Evolutionary conservation across 1,284 basidiomycete species (phyloP), one percentile per base, ranked within the genome.

Genomic region (Trichosporon ovoides): DNA sequence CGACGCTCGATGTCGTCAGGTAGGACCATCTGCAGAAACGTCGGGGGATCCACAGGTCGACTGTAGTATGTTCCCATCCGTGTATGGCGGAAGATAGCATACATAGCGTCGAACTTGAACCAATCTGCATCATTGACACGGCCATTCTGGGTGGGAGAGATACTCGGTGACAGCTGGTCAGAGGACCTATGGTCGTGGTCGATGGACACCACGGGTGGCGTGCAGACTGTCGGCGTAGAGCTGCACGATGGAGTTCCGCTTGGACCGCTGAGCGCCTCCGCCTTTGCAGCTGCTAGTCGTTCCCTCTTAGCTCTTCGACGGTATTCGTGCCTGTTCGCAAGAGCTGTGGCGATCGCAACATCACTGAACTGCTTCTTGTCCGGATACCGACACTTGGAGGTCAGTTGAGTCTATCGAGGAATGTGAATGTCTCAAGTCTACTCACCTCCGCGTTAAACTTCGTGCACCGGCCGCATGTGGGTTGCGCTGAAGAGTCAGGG

Each of bases 31-130:
- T 52, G 56, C 14, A 72, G 53, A 31, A 69, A 68, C 3, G 65
- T 59, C 10, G 70, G 70, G 12, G 69, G 64, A 18, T 66, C 58
- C 2, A 58, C 22, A 3, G 69, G 68, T 12, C 61, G 55, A 18
- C 53, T 50, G 46, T 63, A 72, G 53, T 64, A 72, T 14, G 58
- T 49, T 5, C 68, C 67, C 70, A 72, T 69, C n/a, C 62, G 49
- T 5, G 70, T 70, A 24, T 56, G 56, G 28, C 68, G 56, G 51
- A 65, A 68, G 19, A 70, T 46, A 12, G 70, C 69, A 43, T 62
- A 55, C n/a, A 68, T 46, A 1, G 59, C 50, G 28, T 71, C 68
- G 3, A 70, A 49, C 24, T 24, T 46, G 40, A 48, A 55, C 53
- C 40, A 35, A 5, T 34, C 43, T 11, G n/a, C 31, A 16, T 20